Evolutionary conservation across 345 rosid genomes (phyloP).

Genomic region (Brassica nigra): DNA sequence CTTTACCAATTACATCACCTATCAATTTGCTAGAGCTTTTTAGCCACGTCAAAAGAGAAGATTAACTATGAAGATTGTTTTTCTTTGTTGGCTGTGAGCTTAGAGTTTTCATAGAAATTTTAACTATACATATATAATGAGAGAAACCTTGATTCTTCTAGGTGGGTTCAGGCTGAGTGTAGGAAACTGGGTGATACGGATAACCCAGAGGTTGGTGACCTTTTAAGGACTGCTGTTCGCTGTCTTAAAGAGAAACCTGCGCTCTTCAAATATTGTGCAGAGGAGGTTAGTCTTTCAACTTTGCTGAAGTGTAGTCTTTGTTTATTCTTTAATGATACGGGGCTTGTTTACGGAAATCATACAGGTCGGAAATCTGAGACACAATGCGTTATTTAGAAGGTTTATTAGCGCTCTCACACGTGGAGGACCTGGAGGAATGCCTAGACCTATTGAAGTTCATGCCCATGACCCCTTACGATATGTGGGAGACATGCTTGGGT

Average conservation of each 20-base stretch:
- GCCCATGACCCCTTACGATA: constrained; percentile 99
- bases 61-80: too few relatives aligned
- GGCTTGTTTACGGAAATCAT: constrained; percentile 1
- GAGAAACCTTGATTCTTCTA: constrained; percentile 39
- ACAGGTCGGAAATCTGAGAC: constrained; percentile 97
- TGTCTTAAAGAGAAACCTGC: constrained; percentile 95
- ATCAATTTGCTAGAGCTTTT: background rate
- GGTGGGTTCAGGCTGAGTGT: constrained; percentile 99
- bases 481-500: constrained; percentile 98
- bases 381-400: constrained; percentile 93
- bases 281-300: constrained; percentile 67
- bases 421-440: constrained; percentile 97
- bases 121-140: background rate
- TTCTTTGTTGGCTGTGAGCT: background rate
- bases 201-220: constrained; percentile 90
- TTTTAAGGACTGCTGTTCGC: constrained; percentile 75
- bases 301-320: constrained; percentile 7
- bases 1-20: background rate
- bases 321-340: constrained; percentile 8
- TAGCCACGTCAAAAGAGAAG: background rate
- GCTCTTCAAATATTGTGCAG: constrained; percentile 98
- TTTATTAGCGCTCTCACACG: constrained; percentile 99
- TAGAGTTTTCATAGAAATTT: constrained; percentile 3
- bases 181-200: constrained; percentile 91
- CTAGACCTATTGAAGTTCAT: constrained; percentile 99